Evolutionary conservation across 495 filamentous ascomycete genomes (phyloP), one percentile per base, ranked within the genome.

Genomic region (Trichocladium antarcticum): DNA sequence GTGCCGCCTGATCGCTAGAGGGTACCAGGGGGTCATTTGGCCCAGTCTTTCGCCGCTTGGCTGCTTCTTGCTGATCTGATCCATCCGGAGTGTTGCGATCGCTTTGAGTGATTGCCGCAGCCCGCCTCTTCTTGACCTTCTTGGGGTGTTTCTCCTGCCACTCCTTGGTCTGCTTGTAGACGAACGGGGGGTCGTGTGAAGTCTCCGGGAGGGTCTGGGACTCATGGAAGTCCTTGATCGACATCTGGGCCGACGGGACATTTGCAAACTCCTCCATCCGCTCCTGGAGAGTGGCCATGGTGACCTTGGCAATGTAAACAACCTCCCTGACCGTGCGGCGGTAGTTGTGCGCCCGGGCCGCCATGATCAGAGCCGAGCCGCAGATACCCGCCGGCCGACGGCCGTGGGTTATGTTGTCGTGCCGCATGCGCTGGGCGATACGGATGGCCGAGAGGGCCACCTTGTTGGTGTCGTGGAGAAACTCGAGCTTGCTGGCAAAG

Each of bases 301-400:
- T 87, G 24, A 96, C 89, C 56, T 95, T 95, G 50, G 95, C 93
- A 15, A 95, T 81, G 58, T 94, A 96, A 24, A 97, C 92, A 10
- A 97, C 83, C 67, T 98, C 92, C 21, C 87, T 76, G 6, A 93
- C 79, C 0, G 86, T 92, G 16, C 92, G 83, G 32, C 90, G 82
- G 63, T 90, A 97, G 64, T 96, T 96, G 72, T 95, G 93, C 81
- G 95, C 95, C 28, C 93, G 84, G 9, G 92, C 88, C 17, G 92
- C 93, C 54, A 98, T 79, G 54, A 98, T 86, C 48, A 98, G 75
- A 50, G 88, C 89, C 9, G 92, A 93, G 50, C 92, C 93, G 66
- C 88, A 95, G 37, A 97, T 80, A 58, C 93, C 92, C 21, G 92
- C 87, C 37, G 93, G 93, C 36, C 89, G 80, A 59, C 92, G 87